Percentiles rank a stretch among this genome's conserved stretches.
These are phyloP conservation scores for Sporothrix euskadiensis DNA, from an alignment of 2,329 filamentous ascomycete species.

Conservation along the genomic window DNA sequence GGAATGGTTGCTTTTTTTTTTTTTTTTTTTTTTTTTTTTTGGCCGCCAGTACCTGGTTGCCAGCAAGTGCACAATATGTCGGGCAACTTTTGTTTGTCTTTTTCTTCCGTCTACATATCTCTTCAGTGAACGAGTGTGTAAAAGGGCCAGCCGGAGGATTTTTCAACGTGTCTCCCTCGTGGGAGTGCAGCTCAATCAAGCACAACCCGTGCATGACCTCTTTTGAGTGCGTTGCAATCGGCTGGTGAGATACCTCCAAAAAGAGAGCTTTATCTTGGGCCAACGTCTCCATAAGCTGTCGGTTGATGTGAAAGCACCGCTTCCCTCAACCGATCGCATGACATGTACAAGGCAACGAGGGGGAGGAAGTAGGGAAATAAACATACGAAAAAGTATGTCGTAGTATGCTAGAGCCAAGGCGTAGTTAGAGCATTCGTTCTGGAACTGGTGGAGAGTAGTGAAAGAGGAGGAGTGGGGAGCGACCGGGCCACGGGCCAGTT, in stretches of 20 bases:
- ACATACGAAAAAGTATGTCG: background rate
- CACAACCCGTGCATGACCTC: background rate
- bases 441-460: background rate
- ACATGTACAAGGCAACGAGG: background rate
- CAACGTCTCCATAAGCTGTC: background rate
- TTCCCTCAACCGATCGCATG: background rate
- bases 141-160: too few species aligned
- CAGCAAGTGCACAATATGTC: background rate
- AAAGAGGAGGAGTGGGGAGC: background rate
- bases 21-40: constrained; percentile 15
- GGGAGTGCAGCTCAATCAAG: background rate
- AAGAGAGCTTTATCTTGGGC: too few species aligned
- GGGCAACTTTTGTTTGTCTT: background rate
- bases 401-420: background rate
- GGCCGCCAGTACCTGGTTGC: background rate
- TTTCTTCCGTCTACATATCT: background rate
- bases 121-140: background rate
- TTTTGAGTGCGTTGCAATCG: background rate
- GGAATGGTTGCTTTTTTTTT: constrained; percentile 2
- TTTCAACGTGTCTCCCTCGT: background rate
- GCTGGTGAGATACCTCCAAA: background rate
- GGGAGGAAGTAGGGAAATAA: background rate
- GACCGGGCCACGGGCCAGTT: background rate
- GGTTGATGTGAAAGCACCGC: background rate
- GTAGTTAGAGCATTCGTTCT: background rate